Evolutionary conservation across 192 early-diverging fungal species (phyloP).

Genomic region (Allomyces arbusculus): DNA sequence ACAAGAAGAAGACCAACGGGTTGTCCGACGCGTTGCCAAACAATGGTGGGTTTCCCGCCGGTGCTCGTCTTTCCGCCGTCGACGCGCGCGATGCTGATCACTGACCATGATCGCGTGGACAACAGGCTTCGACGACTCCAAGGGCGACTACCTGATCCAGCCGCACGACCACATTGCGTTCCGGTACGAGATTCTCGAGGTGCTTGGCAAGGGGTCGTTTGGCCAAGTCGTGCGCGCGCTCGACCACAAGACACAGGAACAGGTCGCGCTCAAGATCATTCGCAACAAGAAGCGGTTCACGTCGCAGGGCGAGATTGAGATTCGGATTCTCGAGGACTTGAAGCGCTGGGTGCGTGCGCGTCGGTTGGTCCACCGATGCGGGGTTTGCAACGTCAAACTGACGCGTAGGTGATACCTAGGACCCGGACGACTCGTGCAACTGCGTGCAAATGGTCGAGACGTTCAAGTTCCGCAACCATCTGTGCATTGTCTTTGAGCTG

Average conservation of each 20-base stretch:
- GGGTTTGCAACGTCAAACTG: neutral
- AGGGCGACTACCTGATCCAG: conserved; percentile 78
- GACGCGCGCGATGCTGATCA: neutral
- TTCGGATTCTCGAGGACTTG: conserved; percentile 75
- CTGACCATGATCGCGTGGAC: neutral
- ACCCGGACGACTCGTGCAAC: conserved; percentile 55
- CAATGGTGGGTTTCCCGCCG: neutral
- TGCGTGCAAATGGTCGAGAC: conserved; percentile 71
- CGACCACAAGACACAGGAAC: conserved; percentile 74
- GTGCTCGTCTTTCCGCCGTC: neutral
- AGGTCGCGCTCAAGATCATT: conserved; percentile 85
- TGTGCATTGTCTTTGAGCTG: conserved; percentile 87
- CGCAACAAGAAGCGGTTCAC: conserved; percentile 93
- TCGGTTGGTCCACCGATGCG: no score
- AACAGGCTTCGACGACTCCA: conserved; percentile 64
- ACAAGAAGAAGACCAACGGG: neutral
- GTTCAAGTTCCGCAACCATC: conserved; percentile 87
- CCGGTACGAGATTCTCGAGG: conserved; percentile 78
- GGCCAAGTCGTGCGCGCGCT: conserved; percentile 85
- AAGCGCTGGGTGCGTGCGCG: conserved; percentile 43
- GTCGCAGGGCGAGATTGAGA: conserved; percentile 79
- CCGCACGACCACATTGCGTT: conserved; percentile 74
- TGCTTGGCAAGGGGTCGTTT: conserved; percentile 86
- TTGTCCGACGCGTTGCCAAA: neutral
- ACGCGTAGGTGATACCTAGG: conserved; percentile 20